phyloP scores from a whole-genome alignment of 2,329 filamentous ascomycete genomes.

The Penicillium sumatraense region DNA sequence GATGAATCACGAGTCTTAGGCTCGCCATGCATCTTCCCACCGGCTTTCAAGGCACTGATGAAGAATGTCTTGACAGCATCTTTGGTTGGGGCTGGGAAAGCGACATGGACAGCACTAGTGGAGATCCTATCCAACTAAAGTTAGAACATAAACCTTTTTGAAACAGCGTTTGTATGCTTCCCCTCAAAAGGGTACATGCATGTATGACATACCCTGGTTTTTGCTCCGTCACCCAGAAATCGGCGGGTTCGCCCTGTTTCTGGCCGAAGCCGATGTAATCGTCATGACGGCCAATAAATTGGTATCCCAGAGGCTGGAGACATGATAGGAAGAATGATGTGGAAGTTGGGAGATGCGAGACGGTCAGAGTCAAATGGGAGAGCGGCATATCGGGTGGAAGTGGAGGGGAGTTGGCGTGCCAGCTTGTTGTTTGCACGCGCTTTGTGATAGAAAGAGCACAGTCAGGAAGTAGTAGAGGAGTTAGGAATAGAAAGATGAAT shows the following conservation, averaged over 20 bases:
- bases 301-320: slow-evolving; percentile 76
- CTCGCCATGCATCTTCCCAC: slow-evolving; percentile 62
- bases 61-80: slow-evolving; percentile 74
- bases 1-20: slow-evolving; percentile 58
- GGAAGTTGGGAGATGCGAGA: slow-evolving; percentile 77
- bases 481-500: background rate
- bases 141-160: slow-evolving; percentile 8
- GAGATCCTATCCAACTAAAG: slow-evolving; percentile 43
- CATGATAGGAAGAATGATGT: slow-evolving; percentile 83
- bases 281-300: slow-evolving; percentile 67
- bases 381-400: slow-evolving; percentile 57
- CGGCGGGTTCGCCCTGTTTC: slow-evolving; percentile 56
- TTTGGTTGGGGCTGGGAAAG: slow-evolving; percentile 70
- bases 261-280: slow-evolving; percentile 66
- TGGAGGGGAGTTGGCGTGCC: slow-evolving; percentile 16
- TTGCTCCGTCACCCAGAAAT: slow-evolving; percentile 68
- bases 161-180: too few relatives aligned
- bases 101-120: slow-evolving; percentile 63
- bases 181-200: background rate
- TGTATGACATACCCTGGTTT: slow-evolving; percentile 56
- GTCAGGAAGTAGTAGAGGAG: background rate
- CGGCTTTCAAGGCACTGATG: slow-evolving; percentile 68
- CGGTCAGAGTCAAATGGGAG: slow-evolving; percentile 67
- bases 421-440: background rate
- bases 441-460: background rate